Conservation (phyloP, 2,329 filamentous ascomycete species). For the Fusarium falciforme region DNA sequence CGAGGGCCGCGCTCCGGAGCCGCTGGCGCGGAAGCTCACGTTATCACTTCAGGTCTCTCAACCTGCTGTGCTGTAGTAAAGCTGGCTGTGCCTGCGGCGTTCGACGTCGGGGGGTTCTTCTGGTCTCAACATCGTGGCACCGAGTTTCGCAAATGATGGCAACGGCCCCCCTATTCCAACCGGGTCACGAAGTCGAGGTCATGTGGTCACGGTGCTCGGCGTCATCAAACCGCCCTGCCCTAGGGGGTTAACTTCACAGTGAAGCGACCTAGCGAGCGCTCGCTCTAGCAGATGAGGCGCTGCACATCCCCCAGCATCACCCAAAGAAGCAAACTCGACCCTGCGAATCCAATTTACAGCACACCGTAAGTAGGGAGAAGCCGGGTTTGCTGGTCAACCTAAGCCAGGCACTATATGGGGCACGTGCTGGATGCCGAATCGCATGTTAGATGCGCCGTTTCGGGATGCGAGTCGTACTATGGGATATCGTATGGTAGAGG, state of each 20-base stretch:
- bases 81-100: neutral
- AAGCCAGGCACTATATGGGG: slow-evolving; percentile 26
- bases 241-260: slow-evolving; percentile 4
- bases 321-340: slow-evolving; percentile 4
- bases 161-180: slow-evolving; percentile 15
- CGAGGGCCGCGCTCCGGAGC: slow-evolving; percentile 25
- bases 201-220: slow-evolving; percentile 11
- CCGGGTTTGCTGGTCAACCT: slow-evolving; percentile 8
- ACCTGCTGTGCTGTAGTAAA: neutral
- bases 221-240: slow-evolving; percentile 1
- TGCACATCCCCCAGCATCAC: slow-evolving; percentile 12
- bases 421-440: slow-evolving; percentile 41
- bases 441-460: slow-evolving; percentile 32
- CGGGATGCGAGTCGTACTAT: slow-evolving; percentile 37
- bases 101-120: neutral
- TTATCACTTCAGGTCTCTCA: slow-evolving; percentile 3
- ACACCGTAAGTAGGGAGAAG: slow-evolving; percentile 12
- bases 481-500: slow-evolving; percentile 13
- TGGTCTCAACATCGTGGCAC: slow-evolving; percentile 4
- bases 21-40: slow-evolving; percentile 13
- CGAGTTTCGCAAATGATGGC: neutral
- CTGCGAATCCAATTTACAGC: slow-evolving; percentile 22
- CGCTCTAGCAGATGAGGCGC: slow-evolving; percentile 13
- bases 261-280: neutral
- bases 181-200: neutral